Evolutionary conservation across 208 protist species (phyloP).

Genomic region (Leishmania mexicana): DNA sequence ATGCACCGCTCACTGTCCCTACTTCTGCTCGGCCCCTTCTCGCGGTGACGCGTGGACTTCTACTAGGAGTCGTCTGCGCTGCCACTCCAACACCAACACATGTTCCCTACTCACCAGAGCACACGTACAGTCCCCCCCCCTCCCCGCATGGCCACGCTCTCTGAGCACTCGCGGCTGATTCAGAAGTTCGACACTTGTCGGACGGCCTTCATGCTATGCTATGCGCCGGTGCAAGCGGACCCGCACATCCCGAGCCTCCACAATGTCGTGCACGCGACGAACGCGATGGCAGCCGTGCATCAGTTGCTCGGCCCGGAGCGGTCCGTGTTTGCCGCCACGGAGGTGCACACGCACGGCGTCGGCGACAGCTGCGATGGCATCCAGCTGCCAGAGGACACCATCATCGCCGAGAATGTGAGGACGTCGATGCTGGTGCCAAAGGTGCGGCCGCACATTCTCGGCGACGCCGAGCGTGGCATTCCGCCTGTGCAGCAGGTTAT

Average conservation of each 20-base stretch:
- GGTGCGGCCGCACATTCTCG: constrained; percentile 38
- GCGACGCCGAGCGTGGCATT: constrained; percentile 28
- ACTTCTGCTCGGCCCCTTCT: not conserved
- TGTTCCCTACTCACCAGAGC: not conserved
- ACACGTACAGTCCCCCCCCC: not conserved
- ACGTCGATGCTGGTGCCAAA: constrained; percentile 52
- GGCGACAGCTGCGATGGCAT: constrained; percentile 41
- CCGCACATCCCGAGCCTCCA: constrained; percentile 41
- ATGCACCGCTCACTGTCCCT: too few relatives aligned
- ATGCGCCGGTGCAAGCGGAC: constrained; percentile 58
- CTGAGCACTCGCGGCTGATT: constrained; percentile 30
- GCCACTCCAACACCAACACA: not conserved
- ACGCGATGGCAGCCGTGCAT: constrained; percentile 42
- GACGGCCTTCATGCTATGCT: constrained; percentile 73
- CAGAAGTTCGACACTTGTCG: constrained; percentile 43
- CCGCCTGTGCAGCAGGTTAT: constrained; percentile 68
- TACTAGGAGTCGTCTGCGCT: not conserved
- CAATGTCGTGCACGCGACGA: constrained; percentile 53
- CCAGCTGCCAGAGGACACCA: constrained; percentile 34
- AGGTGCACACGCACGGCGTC: constrained; percentile 53
- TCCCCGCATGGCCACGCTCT: not conserved
- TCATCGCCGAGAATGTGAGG: constrained; percentile 51
- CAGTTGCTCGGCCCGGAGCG: constrained; percentile 27
- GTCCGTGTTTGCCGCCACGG: constrained; percentile 54
- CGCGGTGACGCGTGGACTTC: not conserved